Evolutionary conservation across 2,329 filamentous ascomycete species (phyloP), one percentile per base, ranked within the genome.

Genomic region (Phyllachora maydis): DNA sequence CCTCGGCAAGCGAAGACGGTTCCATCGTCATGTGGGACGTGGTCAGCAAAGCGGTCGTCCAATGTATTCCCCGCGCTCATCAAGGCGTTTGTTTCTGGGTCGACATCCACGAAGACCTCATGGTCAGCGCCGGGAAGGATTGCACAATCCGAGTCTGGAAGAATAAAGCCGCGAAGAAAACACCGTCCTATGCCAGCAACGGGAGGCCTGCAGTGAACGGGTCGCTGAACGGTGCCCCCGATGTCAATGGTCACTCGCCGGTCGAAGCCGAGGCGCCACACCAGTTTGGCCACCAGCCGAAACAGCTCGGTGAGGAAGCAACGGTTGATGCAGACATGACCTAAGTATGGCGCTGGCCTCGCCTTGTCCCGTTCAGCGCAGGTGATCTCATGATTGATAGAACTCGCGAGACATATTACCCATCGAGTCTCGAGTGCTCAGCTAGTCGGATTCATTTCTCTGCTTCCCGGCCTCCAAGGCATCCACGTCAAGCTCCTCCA

Each of bases 1-100:
- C 71, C 0, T 76, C 75, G 16, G 81, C 83, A 0, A 90, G 79
- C 43, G 85, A 95, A 43, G 79, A 93, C 37, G 81, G 83, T 10
- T 65, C 68, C 22, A 63, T 92, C 8, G 56, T 91, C 10, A 61
- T 91, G 25, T 98, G 88, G 88, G 82, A 95, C 37, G 79, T 93
- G 9, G 70, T 65, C 30, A 78, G 59, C 40, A 98, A 95, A 47
- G 69, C 75, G 26, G 52, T 91, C 3, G 52, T 93, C 11, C 83
- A 93, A 54, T 53, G 59, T 9, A 48, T 71, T 6, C 40, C 42
- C 15, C 47, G 48, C 2, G 64, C 63, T 18, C 54, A 61, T 34
- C 43, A 54, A 16, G 63, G 61, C 11, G 62, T 70, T 14, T 68
- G 66, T 30, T 70, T 71, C 38, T 72, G 67, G 63, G 67, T 72